Percentiles rank a stretch among this genome's conserved stretches.
These are phyloP conservation scores for Melampsora occidentalis DNA, from an alignment of 1,284 basidiomycete species.

Conservation along the genomic window DNA sequence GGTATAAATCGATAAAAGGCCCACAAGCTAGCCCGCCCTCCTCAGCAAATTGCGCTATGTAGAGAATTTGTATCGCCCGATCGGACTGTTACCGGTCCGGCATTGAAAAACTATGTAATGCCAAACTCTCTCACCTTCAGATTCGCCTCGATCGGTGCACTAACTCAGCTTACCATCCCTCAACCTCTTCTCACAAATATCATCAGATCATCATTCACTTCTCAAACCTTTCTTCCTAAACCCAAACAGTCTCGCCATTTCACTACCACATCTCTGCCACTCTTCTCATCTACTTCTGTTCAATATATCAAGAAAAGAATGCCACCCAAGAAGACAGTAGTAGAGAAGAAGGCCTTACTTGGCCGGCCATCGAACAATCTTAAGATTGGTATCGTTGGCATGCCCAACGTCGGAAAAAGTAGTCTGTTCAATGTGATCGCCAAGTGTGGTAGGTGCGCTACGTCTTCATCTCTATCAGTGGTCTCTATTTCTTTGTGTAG, in stretches of 20 bases:
- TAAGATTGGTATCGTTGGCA: conserved; percentile 94
- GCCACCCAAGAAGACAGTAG: conserved; percentile 73
- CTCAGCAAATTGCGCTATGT: no score
- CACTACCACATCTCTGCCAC: background rate
- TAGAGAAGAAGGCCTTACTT: conserved; percentile 79
- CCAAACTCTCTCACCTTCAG: no score
- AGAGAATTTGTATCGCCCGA: no score
- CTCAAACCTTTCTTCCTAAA: no score
- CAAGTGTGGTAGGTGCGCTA: conserved; percentile 65
- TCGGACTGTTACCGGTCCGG: no score
- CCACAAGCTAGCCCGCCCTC: no score
- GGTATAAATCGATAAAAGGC: no score
- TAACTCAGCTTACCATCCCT: no score
- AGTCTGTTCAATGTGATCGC: conserved; percentile 76
- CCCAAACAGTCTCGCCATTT: background rate
- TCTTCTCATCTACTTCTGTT: conserved; percentile 11
- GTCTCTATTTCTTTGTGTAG: background rate
- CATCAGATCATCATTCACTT: no score
- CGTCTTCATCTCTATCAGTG: background rate
- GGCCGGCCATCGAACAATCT: conserved; percentile 86
- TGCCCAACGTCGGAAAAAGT: conserved; percentile 72
- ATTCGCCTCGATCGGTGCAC: no score
- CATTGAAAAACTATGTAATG: no score
- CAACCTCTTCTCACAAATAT: no score
- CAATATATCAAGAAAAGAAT: conserved; percentile 59